Evolutionary conservation across 208 protist genomes (phyloP).

Genomic region (Kentomonas sorsogonicus): DNA sequence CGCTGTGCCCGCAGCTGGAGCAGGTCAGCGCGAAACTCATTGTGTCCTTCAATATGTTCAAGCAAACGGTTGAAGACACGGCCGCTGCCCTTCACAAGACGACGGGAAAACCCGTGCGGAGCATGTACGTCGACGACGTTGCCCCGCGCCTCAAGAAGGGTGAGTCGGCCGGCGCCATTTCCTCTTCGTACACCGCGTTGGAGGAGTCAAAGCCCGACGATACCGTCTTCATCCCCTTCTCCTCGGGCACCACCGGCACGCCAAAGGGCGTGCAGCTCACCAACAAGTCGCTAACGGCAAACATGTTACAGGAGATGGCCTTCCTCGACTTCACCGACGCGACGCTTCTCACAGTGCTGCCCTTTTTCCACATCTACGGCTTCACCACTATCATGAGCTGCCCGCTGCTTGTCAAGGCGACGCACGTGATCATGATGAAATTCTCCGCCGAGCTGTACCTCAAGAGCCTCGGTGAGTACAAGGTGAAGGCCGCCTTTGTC

Average conservation of each 20-base stretch:
- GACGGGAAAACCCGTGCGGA: neutral
- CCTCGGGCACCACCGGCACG: constrained; percentile 22
- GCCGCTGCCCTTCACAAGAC: neutral
- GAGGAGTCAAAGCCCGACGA: constrained; percentile 10
- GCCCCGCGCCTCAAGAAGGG: neutral
- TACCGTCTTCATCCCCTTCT: constrained; percentile 19
- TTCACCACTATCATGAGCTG: constrained; percentile 41
- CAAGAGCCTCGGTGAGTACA: constrained; percentile 33
- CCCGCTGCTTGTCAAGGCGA: constrained; percentile 19
- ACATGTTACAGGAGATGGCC: constrained; percentile 17
- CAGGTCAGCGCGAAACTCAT: constrained; percentile 20
- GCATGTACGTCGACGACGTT: neutral
- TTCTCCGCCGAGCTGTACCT: constrained; percentile 48
- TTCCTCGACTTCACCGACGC: constrained; percentile 23
- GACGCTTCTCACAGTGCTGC: constrained; percentile 37
- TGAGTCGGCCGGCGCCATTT: neutral
- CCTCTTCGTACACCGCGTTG: constrained; percentile 7
- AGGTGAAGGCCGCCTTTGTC: constrained; percentile 37
- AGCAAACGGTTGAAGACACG: neutral
- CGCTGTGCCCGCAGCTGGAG: constrained; percentile 18
- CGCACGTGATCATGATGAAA: constrained; percentile 40
- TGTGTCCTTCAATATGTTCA: constrained; percentile 14
- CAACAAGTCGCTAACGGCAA: constrained; percentile 19
- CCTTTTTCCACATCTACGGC: constrained; percentile 82
- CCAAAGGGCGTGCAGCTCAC: constrained; percentile 62